A percentile compares a stretch with the other conserved stretches of the same genome.
Conservation (phyloP, 225 moss, liverwort and hornwort species). For the Sphagnum tenellum region DNA sequence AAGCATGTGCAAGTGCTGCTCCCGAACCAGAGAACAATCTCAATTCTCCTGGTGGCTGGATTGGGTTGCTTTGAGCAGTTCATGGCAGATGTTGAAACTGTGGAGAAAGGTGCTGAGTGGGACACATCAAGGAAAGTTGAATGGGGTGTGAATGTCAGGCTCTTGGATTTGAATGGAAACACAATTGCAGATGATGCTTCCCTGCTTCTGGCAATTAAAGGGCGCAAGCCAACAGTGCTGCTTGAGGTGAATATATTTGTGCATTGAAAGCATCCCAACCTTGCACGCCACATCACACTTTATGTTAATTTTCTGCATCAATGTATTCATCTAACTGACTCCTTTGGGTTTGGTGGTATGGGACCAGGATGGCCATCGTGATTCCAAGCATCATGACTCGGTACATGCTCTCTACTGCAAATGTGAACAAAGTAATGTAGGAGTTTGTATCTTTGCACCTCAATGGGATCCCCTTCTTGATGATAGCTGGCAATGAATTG, state of each 20-base stretch:
- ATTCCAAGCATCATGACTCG: conserved; percentile 17
- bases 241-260: not conserved
- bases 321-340: not conserved
- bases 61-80: too few species aligned
- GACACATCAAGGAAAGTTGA: too few species aligned
- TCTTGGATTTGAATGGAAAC: too few species aligned
- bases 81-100: too few species aligned
- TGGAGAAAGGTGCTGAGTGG: too few species aligned
- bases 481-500: not conserved
- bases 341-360: not conserved
- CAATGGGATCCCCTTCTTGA: not conserved
- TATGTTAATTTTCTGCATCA: too few species aligned
- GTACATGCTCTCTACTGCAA: conserved; percentile 5
- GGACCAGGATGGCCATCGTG: conserved; percentile 24
- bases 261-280: not conserved
- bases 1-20: too few species aligned
- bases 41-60: too few species aligned
- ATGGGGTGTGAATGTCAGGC: too few species aligned
- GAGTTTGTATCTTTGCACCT: too few species aligned
- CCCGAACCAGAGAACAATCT: too few species aligned
- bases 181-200: conserved; percentile 4
- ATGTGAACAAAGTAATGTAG: not conserved
- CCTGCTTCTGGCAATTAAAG: conserved; percentile 2
- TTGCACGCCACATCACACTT: too few species aligned
- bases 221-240: not conserved